A percentile compares a stretch with the other conserved stretches of the same genome.
Evolutionary conservation across 2,329 filamentous ascomycete species (phyloP).

Genomic region (Ciborinia camelliae): DNA sequence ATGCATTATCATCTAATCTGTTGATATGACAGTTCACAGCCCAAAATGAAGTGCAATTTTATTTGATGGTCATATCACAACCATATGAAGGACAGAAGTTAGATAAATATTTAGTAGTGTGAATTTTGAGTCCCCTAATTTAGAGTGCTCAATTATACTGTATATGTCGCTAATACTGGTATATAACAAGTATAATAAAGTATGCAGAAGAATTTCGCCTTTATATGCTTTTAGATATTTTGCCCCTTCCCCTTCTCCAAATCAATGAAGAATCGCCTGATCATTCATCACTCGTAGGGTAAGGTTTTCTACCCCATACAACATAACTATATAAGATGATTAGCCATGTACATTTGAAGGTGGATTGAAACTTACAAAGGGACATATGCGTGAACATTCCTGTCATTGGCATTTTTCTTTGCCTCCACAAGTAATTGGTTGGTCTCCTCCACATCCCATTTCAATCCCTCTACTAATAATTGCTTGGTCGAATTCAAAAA

Average conservation of each 20-base stretch:
- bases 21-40: too few relatives aligned
- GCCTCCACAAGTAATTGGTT: not conserved
- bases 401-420: not conserved
- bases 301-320: conserved; percentile 8
- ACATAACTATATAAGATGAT: conserved; percentile 2
- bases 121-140: not conserved
- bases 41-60: too few relatives aligned
- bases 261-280: not conserved
- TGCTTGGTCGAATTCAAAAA: not conserved
- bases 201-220: conserved; percentile 1
- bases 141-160: not conserved
- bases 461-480: not conserved
- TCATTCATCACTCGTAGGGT: not conserved
- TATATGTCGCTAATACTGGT: not conserved
- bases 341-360: not conserved
- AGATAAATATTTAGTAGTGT: not conserved
- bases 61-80: too few relatives aligned
- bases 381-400: conserved; percentile 9
- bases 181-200: not conserved
- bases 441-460: conserved; percentile 1
- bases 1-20: too few relatives aligned
- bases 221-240: not conserved
- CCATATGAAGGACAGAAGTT: not conserved
- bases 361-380: not conserved
- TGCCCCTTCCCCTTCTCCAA: not conserved